Evolutionary conservation across 192 early-diverging fungal genomes (phyloP), one percentile per base, ranked within the genome.

Genomic region (Backusella tuberculispora): DNA sequence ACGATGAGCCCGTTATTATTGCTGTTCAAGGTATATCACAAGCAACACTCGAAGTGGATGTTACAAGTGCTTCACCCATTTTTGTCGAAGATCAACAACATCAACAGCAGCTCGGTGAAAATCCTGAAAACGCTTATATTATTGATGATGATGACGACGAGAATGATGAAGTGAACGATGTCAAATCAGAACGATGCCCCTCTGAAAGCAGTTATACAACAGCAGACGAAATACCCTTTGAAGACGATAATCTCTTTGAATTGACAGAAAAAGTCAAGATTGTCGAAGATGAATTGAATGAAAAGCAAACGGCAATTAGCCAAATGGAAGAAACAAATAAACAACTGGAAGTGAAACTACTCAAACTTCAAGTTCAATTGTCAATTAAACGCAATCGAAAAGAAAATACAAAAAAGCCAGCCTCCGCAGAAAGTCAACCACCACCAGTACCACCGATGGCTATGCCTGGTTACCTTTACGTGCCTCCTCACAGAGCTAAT

Each of bases 81-180:
- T 60, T 19, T 26, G 21, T 24, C 10, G 10, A 60, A 26, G 53
- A 34, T 1, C 29, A 2, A 34, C 29, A 34, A 34, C 29, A 34
- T 0, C 29, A 34, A 34, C 1, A 60, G 10, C 8, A 60, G 12
- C 21, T 5, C 26, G 53, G 53, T 12, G 24, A 12, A 10, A 60
- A 21, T 13, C 10, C 21, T 5, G 53, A 60, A 24, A 60, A 60
- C 24, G 44, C 19, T 8, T 41, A 66, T 66, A 9, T 66, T 34
- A 40, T 40, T 66, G 29, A 34, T 10, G 29, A 66, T 1, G 68
- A 70, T 6, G 45, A 70, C 8, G 68, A 70, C 19, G 44, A 70
- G 15, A 12, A 70, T 3, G 68, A 70, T n/a, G 44, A 70, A 34
- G 26, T 40, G 15, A 40, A 5, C 5, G 64, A 66, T 17, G 26